Conservation (phyloP, 2,329 filamentous ascomycete genomes). For the Apiospora aurea region DNA sequence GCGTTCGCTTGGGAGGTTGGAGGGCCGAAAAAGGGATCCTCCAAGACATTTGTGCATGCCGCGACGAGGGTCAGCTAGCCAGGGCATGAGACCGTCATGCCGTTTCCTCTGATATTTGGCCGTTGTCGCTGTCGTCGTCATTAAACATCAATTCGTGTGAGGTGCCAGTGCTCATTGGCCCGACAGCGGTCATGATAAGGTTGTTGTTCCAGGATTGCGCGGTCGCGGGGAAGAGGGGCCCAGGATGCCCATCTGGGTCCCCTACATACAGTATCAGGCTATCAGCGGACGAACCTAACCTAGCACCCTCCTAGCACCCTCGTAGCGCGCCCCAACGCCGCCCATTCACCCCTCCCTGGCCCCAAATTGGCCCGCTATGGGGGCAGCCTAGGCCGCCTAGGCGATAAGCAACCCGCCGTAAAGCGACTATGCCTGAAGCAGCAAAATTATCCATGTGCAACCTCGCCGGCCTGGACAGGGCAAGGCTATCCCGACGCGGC, state of each 20-base stretch:
- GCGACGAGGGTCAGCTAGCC: neutral
- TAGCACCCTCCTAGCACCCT: neutral
- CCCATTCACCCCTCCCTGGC: too few species aligned
- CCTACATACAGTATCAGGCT: too few species aligned
- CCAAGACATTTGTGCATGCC: neutral
- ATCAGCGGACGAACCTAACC: neutral
- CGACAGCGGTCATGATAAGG: constrained; percentile 7
- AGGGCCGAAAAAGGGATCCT: neutral
- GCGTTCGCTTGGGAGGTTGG: too few species aligned
- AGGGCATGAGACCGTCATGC: neutral
- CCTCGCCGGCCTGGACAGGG: constrained; percentile 1
- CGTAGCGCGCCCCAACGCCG: neutral
- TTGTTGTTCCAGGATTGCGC: neutral
- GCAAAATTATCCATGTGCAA: constrained; percentile 5
- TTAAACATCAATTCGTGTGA: neutral
- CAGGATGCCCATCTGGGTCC: neutral
- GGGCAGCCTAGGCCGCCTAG: neutral
- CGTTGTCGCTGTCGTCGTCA: constrained; percentile 1
- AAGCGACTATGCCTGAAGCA: neutral
- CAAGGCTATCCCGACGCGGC: constrained; percentile 1
- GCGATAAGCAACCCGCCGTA: neutral
- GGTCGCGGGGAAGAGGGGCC: neutral
- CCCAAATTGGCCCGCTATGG: neutral
- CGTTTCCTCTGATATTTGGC: neutral
- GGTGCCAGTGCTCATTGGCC: neutral